Evolutionary conservation across 208 protist genomes (phyloP).

Genomic region (Leishmania guyanensis): DNA sequence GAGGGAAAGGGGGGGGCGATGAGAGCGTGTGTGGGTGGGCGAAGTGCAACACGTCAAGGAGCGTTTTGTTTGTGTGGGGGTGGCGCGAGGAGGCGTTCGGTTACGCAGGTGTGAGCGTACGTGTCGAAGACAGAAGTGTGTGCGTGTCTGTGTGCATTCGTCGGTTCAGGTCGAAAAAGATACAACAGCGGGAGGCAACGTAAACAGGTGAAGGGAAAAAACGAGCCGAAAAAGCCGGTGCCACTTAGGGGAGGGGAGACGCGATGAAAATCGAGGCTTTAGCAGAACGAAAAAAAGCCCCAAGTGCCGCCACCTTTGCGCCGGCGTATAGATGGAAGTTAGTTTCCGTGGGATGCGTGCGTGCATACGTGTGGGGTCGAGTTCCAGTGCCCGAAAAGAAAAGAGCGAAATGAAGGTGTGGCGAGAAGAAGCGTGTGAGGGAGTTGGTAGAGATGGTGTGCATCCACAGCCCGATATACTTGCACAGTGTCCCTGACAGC

Average conservation of each 20-base stretch:
- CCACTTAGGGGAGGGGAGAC: too few relatives aligned
- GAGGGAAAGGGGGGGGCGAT: not conserved
- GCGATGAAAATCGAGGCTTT: not conserved
- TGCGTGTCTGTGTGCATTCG: not conserved
- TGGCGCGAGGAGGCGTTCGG: not conserved
- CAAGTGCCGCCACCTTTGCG: not conserved
- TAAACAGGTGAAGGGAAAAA: not conserved
- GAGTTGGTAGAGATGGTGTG: too few relatives aligned
- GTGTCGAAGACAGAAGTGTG: not conserved
- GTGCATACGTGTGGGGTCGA: not conserved
- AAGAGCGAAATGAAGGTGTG: not conserved
- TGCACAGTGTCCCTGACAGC: not conserved
- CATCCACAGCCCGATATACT: not conserved
- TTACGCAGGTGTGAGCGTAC: not conserved
- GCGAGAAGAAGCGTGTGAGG: not conserved
- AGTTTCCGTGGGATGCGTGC: not conserved
- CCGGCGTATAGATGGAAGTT: not conserved
- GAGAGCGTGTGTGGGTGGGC: not conserved
- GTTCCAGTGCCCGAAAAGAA: not conserved
- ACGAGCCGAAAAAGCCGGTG: too few relatives aligned
- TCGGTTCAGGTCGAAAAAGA: not conserved
- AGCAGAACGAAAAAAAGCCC: not conserved
- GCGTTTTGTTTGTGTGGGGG: not conserved
- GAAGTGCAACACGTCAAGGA: not conserved
- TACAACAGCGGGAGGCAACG: not conserved